These are phyloP conservation scores for Eleusine indica DNA, from an alignment of 176 grass and related monocot genomes.

Conservation along the genomic window DNA sequence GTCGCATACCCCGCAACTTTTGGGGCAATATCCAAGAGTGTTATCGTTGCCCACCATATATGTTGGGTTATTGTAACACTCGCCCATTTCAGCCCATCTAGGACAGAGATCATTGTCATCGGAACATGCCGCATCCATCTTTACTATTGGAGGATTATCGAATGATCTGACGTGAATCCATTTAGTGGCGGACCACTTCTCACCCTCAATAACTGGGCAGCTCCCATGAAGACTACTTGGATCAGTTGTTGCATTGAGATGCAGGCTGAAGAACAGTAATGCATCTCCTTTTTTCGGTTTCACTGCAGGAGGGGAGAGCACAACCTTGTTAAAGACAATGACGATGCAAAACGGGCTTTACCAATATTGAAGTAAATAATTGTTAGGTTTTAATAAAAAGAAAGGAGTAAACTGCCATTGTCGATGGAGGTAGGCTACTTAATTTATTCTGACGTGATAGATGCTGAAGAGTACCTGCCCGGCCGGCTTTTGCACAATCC, in stretches of 20 bases:
- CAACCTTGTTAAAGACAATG: background rate
- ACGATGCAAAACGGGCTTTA: background rate
- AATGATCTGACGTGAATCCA: conserved; percentile 79
- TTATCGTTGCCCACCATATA: conserved; percentile 65
- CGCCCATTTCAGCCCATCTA: conserved; percentile 48
- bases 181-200: conserved; percentile 91
- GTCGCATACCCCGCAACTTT: conserved; percentile 55
- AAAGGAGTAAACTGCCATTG: background rate
- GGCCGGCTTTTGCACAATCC: conserved; percentile 60
- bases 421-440: background rate
- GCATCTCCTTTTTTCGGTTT: conserved; percentile 78
- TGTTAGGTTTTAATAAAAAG: background rate
- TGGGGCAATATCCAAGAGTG: conserved; percentile 52
- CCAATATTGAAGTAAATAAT: background rate
- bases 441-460: background rate
- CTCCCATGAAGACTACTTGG: conserved; percentile 65
- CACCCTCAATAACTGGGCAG: conserved; percentile 73
- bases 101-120: conserved; percentile 47
- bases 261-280: conserved; percentile 73
- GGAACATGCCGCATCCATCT: background rate
- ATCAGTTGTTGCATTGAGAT: conserved; percentile 68
- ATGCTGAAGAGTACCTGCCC: conserved; percentile 60
- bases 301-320: conserved; percentile 48
- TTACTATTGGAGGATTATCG: conserved; percentile 34
- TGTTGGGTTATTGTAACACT: conserved; percentile 49